Percentiles rank a stretch among this genome's conserved stretches.
phyloP scores from a whole-genome alignment of 345 rosid genomes.

The Xanthoceras sorbifolium region DNA sequence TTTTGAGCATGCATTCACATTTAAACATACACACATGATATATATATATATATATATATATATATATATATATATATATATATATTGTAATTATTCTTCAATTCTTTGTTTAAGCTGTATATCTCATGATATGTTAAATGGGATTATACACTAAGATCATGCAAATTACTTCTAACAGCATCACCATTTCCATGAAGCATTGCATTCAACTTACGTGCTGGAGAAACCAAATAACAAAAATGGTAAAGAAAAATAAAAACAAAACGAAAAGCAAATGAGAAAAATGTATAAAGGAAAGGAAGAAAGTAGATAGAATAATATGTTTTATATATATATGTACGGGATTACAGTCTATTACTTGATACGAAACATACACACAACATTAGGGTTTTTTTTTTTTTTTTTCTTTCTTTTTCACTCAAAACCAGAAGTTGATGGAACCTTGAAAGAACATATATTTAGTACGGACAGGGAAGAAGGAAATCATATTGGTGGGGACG shows the following conservation, averaged over 20 bases:
- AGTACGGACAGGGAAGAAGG: conserved; percentile 1
- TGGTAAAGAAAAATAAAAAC: neutral
- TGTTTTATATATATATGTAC: neutral
- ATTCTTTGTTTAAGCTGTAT: no score
- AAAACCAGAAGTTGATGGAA: conserved; percentile 9
- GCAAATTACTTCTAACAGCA: neutral
- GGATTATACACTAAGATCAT: neutral
- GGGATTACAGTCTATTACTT: neutral
- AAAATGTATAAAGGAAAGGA: neutral
- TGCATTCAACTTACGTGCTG: neutral
- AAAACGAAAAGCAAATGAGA: no score
- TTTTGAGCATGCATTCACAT: no score
- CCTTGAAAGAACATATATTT: neutral
- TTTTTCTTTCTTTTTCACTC: no score
- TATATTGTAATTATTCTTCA: no score
- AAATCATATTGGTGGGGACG: conserved; percentile 12
- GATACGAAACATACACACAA: neutral
- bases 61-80: no score
- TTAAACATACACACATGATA: no score
- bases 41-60: no score
- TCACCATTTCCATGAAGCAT: neutral
- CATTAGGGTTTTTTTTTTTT: conserved; percentile 16
- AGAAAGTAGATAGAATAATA: neutral
- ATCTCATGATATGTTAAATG: no score
- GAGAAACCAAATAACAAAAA: neutral